Evolutionary conservation across 768 basidiomycete genomes (phyloP).

Genomic region (Gloeophyllum trabeum): DNA sequence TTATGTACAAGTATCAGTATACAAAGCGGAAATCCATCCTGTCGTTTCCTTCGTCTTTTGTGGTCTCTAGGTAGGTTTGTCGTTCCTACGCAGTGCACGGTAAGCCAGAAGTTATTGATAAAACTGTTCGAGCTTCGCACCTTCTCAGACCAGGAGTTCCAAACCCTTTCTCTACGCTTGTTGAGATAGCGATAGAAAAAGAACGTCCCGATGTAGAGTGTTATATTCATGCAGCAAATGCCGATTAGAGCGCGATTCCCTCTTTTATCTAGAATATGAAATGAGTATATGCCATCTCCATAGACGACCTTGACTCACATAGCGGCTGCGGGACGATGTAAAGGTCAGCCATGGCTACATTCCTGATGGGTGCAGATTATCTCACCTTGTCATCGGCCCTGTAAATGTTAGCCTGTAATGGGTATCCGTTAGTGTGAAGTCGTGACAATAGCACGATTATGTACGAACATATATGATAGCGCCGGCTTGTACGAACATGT

Average conservation of each 20-base stretch:
- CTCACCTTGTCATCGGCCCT: slow-evolving; percentile 34
- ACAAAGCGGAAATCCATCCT: slow-evolving; percentile 54
- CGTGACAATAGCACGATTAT: slow-evolving; percentile 14
- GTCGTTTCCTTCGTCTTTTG: slow-evolving; percentile 48
- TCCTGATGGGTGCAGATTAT: too few species aligned
- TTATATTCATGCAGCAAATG: slow-evolving; percentile 41
- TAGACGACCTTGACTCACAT: slow-evolving; percentile 8
- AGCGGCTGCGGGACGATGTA: slow-evolving; percentile 10
- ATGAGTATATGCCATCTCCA: background rate
- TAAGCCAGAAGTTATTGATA: background rate
- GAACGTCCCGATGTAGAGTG: slow-evolving; percentile 36
- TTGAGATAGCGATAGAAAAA: slow-evolving; percentile 47
- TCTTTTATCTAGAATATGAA: slow-evolving; percentile 33
- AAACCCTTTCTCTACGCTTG: slow-evolving; percentile 32
- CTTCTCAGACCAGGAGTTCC: slow-evolving; percentile 38
- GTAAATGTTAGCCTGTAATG: slow-evolving; percentile 54
- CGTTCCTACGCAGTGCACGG: slow-evolving; percentile 28
- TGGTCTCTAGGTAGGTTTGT: slow-evolving; percentile 44
- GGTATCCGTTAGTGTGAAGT: slow-evolving; percentile 18
- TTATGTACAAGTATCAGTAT: too few species aligned
- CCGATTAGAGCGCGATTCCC: slow-evolving; percentile 47
- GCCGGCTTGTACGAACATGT: slow-evolving; percentile 54
- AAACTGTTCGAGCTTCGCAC: slow-evolving; percentile 16
- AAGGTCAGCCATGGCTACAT: too few species aligned
- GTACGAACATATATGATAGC: slow-evolving; percentile 39